These are phyloP conservation scores for Penicillium sp. DNA, from an alignment of 2,329 filamentous ascomycete species.

Conservation along the genomic window DNA sequence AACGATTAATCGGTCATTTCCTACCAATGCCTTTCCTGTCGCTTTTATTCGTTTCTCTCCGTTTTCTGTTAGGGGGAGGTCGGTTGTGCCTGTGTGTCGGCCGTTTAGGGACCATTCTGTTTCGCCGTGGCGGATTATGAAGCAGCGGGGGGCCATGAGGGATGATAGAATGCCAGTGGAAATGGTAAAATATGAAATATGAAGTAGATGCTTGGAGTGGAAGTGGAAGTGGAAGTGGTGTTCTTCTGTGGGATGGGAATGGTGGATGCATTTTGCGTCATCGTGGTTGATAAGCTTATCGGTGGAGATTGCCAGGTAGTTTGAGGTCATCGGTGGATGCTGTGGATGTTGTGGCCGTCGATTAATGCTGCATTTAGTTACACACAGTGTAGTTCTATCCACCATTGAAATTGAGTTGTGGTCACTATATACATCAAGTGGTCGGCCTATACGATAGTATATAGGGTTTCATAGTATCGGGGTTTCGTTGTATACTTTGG, in stretches of 20 bases:
- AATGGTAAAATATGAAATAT: too few species aligned
- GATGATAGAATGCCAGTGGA: not conserved
- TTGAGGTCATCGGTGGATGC: too few species aligned
- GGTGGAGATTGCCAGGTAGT: too few species aligned
- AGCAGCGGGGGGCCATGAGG: constrained; percentile 69
- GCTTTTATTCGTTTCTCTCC: constrained; percentile 76
- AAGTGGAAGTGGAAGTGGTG: not conserved
- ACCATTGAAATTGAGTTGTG: too few species aligned
- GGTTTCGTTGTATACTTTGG: too few species aligned
- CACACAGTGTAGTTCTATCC: too few species aligned
- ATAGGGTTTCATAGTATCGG: too few species aligned
- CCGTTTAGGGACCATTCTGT: constrained; percentile 93
- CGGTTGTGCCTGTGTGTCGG: constrained; percentile 80
- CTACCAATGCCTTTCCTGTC: constrained; percentile 83
- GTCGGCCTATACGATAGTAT: too few species aligned
- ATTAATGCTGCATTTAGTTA: too few species aligned
- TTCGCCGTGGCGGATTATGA: constrained; percentile 87
- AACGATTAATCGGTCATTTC: constrained; percentile 81
- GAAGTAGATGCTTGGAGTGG: too few species aligned
- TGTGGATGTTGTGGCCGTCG: too few species aligned
- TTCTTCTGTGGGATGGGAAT: not conserved
- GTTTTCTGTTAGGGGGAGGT: constrained; percentile 80
- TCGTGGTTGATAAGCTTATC: constrained; percentile 2
- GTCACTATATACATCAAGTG: too few species aligned
- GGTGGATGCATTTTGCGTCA: not conserved